phyloP scores from a whole-genome alignment of 345 rosid species.

The Linum trigynum region DNA sequence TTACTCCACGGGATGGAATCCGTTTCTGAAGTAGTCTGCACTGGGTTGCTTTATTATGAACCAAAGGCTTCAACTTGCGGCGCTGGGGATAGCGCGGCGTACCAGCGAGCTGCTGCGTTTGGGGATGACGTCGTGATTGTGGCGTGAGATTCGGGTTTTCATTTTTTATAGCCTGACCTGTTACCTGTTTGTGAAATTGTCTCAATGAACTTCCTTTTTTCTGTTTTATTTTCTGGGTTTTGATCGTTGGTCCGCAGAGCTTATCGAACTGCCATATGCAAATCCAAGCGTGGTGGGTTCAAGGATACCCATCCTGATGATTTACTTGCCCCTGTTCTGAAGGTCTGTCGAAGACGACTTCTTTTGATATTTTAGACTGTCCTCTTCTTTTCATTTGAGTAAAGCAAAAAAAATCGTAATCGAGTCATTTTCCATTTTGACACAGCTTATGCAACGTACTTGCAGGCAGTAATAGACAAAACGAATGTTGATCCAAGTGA shows the following conservation, averaged over 20 bases:
- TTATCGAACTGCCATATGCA: constrained; percentile 71
- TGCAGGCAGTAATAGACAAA: constrained; percentile 76
- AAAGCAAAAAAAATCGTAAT: background rate
- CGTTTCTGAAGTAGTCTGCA: background rate
- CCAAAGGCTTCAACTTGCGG: constrained; percentile 60
- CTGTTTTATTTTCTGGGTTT: background rate
- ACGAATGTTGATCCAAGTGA: constrained; percentile 75
- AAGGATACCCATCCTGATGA: constrained; percentile 85
- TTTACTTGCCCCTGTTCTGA: constrained; percentile 73
- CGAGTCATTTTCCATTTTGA: background rate
- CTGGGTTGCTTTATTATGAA: background rate
- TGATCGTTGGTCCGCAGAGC: constrained; percentile 35
- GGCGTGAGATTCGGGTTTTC: constrained; percentile 40
- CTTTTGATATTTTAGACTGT: background rate
- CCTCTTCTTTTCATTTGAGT: constrained; percentile 1
- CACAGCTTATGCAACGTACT: constrained; percentile 4
- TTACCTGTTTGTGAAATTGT: background rate
- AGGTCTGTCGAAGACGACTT: constrained; percentile 26
- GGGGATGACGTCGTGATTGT: constrained; percentile 90
- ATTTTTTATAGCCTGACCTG: background rate
- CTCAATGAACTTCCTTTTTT: background rate
- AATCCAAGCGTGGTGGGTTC: constrained; percentile 81
- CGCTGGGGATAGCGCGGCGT: constrained; percentile 90
- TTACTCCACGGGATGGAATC: background rate
- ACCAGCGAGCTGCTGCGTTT: constrained; percentile 60